A percentile compares a stretch with the other conserved stretches of the same genome.
Conservation (phyloP, 345 rosid genomes). For the Populus deltoides region DNA sequence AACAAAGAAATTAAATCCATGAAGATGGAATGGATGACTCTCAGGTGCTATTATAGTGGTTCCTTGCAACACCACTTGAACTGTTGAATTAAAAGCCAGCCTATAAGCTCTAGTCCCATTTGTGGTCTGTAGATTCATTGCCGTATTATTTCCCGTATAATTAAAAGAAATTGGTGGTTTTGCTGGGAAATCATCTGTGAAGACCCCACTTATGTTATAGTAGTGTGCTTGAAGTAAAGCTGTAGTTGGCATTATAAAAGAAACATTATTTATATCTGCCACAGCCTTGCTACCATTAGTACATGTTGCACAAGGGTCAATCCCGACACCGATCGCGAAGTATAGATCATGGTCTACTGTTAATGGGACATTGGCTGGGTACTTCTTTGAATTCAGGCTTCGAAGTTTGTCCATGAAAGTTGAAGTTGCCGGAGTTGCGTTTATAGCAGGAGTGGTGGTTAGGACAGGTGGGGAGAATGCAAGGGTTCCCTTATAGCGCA, state of each 20-base stretch:
- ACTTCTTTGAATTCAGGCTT: slow-evolving; percentile 56
- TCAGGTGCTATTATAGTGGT: slow-evolving; percentile 20
- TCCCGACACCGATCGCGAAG: slow-evolving; percentile 53
- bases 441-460: slow-evolving; percentile 49
- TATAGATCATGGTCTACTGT: slow-evolving; percentile 51
- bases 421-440: slow-evolving; percentile 46
- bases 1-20: slow-evolving; percentile 19
- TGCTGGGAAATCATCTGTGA: slow-evolving; percentile 66
- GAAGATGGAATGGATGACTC: slow-evolving; percentile 21
- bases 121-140: background rate
- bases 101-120: slow-evolving; percentile 22
- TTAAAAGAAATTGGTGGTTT: slow-evolving; percentile 46
- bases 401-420: slow-evolving; percentile 39
- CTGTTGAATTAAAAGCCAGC: slow-evolving; percentile 14
- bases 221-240: slow-evolving; percentile 70
- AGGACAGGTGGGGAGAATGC: slow-evolving; percentile 36
- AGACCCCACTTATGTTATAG: slow-evolving; percentile 52
- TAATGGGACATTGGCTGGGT: slow-evolving; percentile 54
- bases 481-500: slow-evolving; percentile 43
- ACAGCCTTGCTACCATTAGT: slow-evolving; percentile 40
- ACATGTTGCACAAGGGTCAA: slow-evolving; percentile 64
- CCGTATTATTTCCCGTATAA: slow-evolving; percentile 44
- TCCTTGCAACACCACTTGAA: slow-evolving; percentile 23
- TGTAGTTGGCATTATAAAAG: slow-evolving; percentile 58
- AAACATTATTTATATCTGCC: slow-evolving; percentile 54